Conservation (phyloP, 345 rosid species). For the Arabis hirsuta region DNA sequence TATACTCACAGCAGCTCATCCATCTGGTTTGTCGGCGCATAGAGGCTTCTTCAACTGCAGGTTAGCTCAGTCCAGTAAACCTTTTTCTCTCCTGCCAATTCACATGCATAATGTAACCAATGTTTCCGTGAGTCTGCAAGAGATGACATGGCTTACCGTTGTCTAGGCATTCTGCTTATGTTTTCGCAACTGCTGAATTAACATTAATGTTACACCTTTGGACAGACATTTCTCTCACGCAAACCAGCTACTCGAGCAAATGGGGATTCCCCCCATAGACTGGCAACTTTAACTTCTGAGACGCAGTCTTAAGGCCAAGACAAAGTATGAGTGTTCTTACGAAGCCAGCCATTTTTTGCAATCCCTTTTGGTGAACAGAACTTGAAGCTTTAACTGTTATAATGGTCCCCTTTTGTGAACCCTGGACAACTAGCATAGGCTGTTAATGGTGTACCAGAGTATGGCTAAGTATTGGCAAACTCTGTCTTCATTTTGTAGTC, state of each 20-base stretch:
- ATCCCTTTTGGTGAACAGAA: conserved; percentile 13
- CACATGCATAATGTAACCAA: conserved; percentile 12
- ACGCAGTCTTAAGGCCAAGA: conserved; percentile 8
- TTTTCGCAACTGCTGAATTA: conserved; percentile 23
- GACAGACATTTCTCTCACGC: conserved; percentile 90
- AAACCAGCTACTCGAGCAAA: conserved; percentile 74
- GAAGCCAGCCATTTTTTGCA: conserved; percentile 29
- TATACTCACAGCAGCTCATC: conserved; percentile 96
- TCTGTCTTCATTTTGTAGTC: conserved; percentile 4
- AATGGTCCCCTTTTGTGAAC: conserved; percentile 22
- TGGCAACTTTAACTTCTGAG: conserved; percentile 72
- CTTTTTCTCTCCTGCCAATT: conserved; percentile 1
- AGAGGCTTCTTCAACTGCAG: conserved; percentile 98
- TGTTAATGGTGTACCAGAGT: conserved; percentile 4
- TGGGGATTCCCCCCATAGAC: conserved; percentile 67
- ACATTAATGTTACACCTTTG: conserved; percentile 17
- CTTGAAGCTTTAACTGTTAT: conserved; percentile 25
- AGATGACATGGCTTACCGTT: conserved; percentile 4
- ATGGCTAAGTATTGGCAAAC: conserved; percentile 15
- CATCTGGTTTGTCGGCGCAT: conserved; percentile 97
- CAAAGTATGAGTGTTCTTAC: not conserved
- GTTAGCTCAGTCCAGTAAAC: conserved; percentile 48
- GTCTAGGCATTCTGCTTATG: conserved; percentile 4
- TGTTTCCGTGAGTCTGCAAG: conserved; percentile 20
- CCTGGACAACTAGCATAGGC: conserved; percentile 26